Evolutionary conservation across 805 yeast species (phyloP).

Genomic region (Candida rishiriensis): DNA sequence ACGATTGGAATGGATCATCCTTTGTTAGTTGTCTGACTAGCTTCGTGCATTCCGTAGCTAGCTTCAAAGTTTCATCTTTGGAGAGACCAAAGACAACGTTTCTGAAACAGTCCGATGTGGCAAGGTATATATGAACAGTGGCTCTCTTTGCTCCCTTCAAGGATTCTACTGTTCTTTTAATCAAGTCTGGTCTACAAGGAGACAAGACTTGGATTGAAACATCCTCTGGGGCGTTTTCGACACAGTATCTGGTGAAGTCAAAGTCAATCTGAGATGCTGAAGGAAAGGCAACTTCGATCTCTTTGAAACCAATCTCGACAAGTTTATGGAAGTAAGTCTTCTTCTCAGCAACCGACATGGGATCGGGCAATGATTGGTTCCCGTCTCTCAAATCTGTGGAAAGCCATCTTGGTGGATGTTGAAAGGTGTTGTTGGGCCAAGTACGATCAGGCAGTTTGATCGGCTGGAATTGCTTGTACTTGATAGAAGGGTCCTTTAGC

Average conservation of each 20-base stretch:
- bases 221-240: slow-evolving; percentile 70
- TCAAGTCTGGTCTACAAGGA: slow-evolving; percentile 72
- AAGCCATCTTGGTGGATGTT: slow-evolving; percentile 73
- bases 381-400: slow-evolving; percentile 84
- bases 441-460: slow-evolving; percentile 52
- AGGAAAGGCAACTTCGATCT: slow-evolving; percentile 80
- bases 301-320: slow-evolving; percentile 72
- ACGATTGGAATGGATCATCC: slow-evolving; percentile 50
- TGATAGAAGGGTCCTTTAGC: slow-evolving; percentile 57
- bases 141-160: slow-evolving; percentile 72
- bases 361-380: slow-evolving; percentile 80
- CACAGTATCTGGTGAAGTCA: slow-evolving; percentile 73
- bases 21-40: slow-evolving; percentile 65
- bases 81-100: slow-evolving; percentile 65
- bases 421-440: slow-evolving; percentile 63
- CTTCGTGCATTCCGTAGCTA: slow-evolving; percentile 60
- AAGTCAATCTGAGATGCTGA: slow-evolving; percentile 77
- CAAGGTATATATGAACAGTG: slow-evolving; percentile 70
- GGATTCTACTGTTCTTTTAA: slow-evolving; percentile 66
- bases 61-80: slow-evolving; percentile 50
- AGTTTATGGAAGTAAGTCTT: slow-evolving; percentile 64
- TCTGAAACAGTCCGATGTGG: slow-evolving; percentile 71
- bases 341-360: slow-evolving; percentile 79
- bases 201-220: slow-evolving; percentile 73
- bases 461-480: slow-evolving; percentile 56